Evolutionary conservation across 2,329 filamentous ascomycete species (phyloP), one percentile per base, ranked within the genome.

Genomic region (Emmonsia crescens): DNA sequence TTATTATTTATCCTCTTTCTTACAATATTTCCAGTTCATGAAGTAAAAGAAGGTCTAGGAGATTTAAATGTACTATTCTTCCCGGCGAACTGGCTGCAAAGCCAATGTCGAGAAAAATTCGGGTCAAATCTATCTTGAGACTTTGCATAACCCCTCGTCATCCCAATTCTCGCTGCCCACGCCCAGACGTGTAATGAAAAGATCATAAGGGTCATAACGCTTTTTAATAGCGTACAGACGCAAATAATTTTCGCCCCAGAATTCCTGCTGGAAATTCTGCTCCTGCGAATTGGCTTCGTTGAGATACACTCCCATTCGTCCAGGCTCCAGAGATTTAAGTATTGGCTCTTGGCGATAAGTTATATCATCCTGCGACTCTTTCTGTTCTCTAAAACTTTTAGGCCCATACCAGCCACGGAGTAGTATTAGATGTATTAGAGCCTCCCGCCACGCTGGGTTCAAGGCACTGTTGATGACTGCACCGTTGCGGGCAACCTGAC

Each of bases 91-190:
- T 14, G 16, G 38, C 38, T 42, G 4, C 38, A 42, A 42, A 42
- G 38, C 38, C 16, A 42, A 42, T 42, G 5, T 42, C 4, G 3
- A 40, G 0, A 40, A 40, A 16, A 40, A 1, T 19, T 14, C 12
- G 40, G 40, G 16, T 14, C 40, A n/a, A 44, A n/a, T n/a, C 42
- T 21, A 9, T 21, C 16, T 29, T 14, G 21, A 49, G 27, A 49
- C 21, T 27, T 21, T 33, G 33, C 55, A 57, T 12, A 57, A 24
- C 14, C 55, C 38, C 14, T 42, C 27, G 29, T 57, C 55, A 44
- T 57, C 55, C 55, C 55, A 57, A 38, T 57, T 66, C 59, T 83
- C 81, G 60, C 79, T 81, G 0, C 81, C 82, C 5, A 84, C 81
- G 3, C 73, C 77, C 27, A 74, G 78, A 6, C 66, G 67, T 9